phyloP scores from a whole-genome alignment of 306 rosid species.

The Biancaea sappan region DNA sequence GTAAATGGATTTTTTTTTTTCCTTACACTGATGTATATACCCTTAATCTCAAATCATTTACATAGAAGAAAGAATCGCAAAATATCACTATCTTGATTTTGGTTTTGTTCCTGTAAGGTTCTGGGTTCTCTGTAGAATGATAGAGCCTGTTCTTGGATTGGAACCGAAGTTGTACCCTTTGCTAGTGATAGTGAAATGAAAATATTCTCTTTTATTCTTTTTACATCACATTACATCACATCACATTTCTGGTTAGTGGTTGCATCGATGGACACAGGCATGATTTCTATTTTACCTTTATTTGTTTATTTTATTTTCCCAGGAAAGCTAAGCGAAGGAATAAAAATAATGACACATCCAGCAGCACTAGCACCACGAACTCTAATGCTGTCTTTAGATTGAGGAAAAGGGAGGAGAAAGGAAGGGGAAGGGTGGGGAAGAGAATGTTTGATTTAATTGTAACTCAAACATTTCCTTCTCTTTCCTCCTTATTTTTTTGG shows the following conservation, averaged over 20 bases:
- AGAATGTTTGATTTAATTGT: neutral
- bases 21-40: constrained; percentile 31
- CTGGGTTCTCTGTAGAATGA: constrained; percentile 29
- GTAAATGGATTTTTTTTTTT: constrained; percentile 21
- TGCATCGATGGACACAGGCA: too few species aligned
- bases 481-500: neutral
- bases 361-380: neutral
- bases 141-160: constrained; percentile 12
- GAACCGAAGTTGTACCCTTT: constrained; percentile 23
- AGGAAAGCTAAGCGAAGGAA: neutral
- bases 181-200: neutral
- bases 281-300: neutral
- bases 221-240: too few species aligned
- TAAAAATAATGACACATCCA: neutral
- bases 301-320: too few species aligned
- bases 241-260: too few species aligned
- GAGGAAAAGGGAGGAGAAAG: neutral
- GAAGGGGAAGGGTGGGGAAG: neutral
- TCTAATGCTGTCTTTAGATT: neutral
- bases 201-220: neutral
- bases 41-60: constrained; percentile 25
- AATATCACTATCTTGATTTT: constrained; percentile 23
- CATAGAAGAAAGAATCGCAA: constrained; percentile 26
- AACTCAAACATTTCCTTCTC: neutral
- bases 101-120: constrained; percentile 2